Evolutionary conservation across 106 monocot genomes (phyloP), one percentile per base, ranked within the genome.

Genomic region (Platanthera guangdongensis): DNA sequence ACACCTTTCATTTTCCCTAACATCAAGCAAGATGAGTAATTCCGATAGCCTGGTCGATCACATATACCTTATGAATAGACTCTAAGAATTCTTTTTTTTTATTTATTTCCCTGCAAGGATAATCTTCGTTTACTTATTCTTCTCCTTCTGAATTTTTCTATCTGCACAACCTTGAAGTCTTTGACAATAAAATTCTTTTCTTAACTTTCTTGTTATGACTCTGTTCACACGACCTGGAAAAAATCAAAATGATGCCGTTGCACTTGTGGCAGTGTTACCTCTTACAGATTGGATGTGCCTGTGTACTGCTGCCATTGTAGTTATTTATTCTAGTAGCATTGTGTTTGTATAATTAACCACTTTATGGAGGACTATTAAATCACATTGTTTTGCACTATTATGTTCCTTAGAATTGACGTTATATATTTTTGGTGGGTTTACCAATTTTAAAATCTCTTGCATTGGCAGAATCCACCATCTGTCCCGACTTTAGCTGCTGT

Each of bases 401-500:
- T 70, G 16, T 70, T 10, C 14, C 53, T 53, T 53, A 16, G 47
- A 16, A 48, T 48, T 70, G 53, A 39, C 39, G 32, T 6, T n/a
- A 48, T 70, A 70, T 70, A 47, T 70, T 9, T 70, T 70, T 47
- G 15, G 11, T 48, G 7, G 12, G 2, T 48, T 7, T 70, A 47
- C 70, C 46, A 14, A 4, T 47, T 70, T 65, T 39, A 25, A 4
- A 65, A 32, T 3, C 14, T 47, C 6, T 70, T 60, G 51, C 62
- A 7, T 73, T n/a, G 69, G 53, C 81, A 95, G 94, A 95, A 92
- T 82, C 94, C 94, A 76, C 94, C 94, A 52, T 92, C 94, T 75
- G 91, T 95, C 84, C 94, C 94, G 51, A 91, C 94, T 71, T 82
- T 94, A 77, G 93, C 87, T 84, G 95, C 95, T 50, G 95, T 93